phyloP scores from a whole-genome alignment of 352 stramenopile genomes.

The Pythium utonaiense region DNA sequence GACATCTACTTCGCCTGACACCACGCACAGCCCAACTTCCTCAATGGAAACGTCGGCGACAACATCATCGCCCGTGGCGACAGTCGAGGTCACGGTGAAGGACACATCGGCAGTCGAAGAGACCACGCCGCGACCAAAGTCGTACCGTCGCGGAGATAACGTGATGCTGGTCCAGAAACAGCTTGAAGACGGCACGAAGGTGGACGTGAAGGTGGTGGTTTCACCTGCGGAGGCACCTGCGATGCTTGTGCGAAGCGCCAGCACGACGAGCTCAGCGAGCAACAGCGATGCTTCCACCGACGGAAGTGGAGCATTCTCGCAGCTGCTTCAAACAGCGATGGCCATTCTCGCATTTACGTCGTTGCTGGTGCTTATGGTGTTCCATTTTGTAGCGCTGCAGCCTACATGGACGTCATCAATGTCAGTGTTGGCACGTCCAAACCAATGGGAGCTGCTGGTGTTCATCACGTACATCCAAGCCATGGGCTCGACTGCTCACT shows the following conservation, averaged over 20 bases:
- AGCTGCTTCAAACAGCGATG: background rate
- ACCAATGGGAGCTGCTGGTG: constrained; percentile 28
- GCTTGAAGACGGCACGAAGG: background rate
- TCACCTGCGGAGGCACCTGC: background rate
- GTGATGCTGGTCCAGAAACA: constrained; percentile 11
- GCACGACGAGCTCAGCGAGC: background rate
- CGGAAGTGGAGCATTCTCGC: background rate
- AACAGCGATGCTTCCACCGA: background rate
- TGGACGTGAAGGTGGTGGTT: constrained; percentile 10
- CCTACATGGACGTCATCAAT: constrained; percentile 2
- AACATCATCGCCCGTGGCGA: background rate
- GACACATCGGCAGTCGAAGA: background rate
- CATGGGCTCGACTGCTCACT: constrained; percentile 14
- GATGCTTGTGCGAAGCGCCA: background rate
- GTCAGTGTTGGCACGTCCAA: constrained; percentile 9
- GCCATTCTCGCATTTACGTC: constrained; percentile 7
- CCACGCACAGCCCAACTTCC: background rate
- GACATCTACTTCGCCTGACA: background rate
- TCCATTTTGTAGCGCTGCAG: constrained; percentile 14
- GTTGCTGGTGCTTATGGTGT: background rate
- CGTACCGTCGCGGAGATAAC: constrained; percentile 9
- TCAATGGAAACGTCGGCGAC: background rate
- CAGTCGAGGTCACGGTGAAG: background rate
- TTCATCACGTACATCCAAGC: constrained; percentile 29
- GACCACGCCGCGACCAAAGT: background rate